These are phyloP conservation scores for Thuidium tamariscinum DNA, from an alignment of 225 moss, liverwort and hornwort genomes.

Conservation along the genomic window DNA sequence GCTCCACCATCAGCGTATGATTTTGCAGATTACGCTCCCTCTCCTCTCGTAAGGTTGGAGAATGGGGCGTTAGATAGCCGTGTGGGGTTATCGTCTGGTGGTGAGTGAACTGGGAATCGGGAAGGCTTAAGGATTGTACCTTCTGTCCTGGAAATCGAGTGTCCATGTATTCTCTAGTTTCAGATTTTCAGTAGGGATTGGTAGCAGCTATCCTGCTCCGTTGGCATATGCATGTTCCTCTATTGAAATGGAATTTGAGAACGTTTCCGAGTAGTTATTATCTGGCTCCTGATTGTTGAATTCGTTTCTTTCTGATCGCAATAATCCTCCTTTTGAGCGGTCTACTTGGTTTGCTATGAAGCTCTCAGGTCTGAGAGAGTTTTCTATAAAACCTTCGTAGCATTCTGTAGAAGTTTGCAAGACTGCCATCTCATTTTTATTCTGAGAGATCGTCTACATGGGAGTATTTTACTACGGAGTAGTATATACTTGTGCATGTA, in stretches of 20 bases:
- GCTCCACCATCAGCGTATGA: neutral
- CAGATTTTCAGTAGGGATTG: neutral
- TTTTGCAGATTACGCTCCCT: neutral
- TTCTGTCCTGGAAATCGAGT: neutral
- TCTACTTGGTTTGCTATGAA: neutral
- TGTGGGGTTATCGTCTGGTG: neutral
- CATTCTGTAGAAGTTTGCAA: neutral
- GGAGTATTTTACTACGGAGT: neutral
- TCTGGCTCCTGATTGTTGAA: neutral
- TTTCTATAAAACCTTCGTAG: neutral
- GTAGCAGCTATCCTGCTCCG: neutral
- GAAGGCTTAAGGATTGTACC: neutral
- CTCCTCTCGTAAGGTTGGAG: neutral
- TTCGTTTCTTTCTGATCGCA: neutral
- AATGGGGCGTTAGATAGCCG: neutral
- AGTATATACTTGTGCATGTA: neutral
- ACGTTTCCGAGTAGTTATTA: neutral
- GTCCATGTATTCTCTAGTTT: neutral
- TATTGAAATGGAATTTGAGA: neutral
- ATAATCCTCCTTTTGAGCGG: neutral
- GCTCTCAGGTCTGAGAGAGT: neutral
- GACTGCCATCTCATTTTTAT: neutral
- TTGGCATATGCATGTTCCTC: neutral
- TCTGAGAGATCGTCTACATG: neutral
- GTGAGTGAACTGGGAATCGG: neutral